These are phyloP conservation scores for Sonneratia caseolaris DNA, from an alignment of 345 rosid genomes.

Conservation along the genomic window DNA sequence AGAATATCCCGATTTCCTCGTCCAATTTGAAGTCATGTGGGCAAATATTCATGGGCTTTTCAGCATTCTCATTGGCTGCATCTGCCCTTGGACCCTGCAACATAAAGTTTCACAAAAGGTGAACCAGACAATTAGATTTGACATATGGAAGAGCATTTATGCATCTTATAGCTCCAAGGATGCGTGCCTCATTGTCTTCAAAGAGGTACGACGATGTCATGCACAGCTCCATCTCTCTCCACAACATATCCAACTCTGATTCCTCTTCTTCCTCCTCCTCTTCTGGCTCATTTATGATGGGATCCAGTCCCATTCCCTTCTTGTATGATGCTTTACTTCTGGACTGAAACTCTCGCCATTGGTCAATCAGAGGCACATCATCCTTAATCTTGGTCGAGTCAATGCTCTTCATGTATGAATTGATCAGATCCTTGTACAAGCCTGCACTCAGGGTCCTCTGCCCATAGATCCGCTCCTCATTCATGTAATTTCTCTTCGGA, in stretches of 20 bases:
- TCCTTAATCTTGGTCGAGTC: constrained; percentile 36
- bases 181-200: constrained; percentile 68
- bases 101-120: constrained; percentile 11
- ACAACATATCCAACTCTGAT: constrained; percentile 68
- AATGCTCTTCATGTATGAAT: constrained; percentile 65
- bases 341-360: constrained; percentile 3
- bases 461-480: constrained; percentile 25
- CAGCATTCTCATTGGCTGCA: constrained; percentile 25
- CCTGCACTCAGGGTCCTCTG: constrained; percentile 56
- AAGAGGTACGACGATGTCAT: constrained; percentile 67
- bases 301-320: constrained; percentile 21
- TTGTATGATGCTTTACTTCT: constrained; percentile 16
- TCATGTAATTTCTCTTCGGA: constrained; percentile 15
- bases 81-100: constrained; percentile 34
- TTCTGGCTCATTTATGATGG: background rate
- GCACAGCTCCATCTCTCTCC: constrained; percentile 85
- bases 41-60: constrained; percentile 36
- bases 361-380: too few relatives aligned
- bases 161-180: background rate
- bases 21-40: constrained; percentile 50
- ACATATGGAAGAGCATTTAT: background rate
- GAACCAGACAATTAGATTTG: background rate
- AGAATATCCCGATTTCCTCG: constrained; percentile 76
- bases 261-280: constrained; percentile 44
- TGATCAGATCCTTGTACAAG: constrained; percentile 61